These are phyloP conservation scores for Xylaria multiplex DNA, from an alignment of 2,329 filamentous ascomycete species.

Conservation along the genomic window DNA sequence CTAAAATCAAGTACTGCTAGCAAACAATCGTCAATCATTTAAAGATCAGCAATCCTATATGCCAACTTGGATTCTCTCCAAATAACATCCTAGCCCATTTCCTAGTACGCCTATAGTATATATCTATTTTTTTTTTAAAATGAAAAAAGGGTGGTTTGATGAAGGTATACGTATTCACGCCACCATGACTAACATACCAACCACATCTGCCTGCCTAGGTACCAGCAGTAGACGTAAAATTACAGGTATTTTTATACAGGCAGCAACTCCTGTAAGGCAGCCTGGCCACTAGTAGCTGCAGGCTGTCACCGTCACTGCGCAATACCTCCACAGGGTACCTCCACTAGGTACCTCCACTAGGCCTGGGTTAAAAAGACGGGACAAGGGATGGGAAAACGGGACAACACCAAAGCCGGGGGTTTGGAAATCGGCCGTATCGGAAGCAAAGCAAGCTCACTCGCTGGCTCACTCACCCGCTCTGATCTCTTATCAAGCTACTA, in stretches of 20 bases:
- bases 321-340: not conserved
- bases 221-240: too few species aligned
- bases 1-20: not conserved
- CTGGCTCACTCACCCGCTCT: not conserved
- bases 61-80: not conserved
- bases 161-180: too few species aligned
- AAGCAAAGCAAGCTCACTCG: constrained; percentile 7
- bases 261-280: not conserved
- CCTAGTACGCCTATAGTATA: not conserved
- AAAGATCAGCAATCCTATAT: not conserved
- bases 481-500: constrained; percentile 18
- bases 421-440: constrained; percentile 34
- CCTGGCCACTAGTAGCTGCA: constrained; percentile 3
- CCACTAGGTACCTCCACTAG: not conserved
- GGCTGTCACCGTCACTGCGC: constrained; percentile 25
- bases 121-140: not conserved
- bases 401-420: constrained; percentile 14
- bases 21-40: not conserved
- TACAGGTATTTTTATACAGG: too few species aligned
- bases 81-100: not conserved
- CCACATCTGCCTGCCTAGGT: too few species aligned
- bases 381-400: not conserved
- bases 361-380: too few species aligned
- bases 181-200: too few species aligned
- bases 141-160: too few species aligned